Percentiles rank a stretch among this genome's conserved stretches.
Conservation (phyloP, 441 rosid genomes). For the Erysimum cheiri region DNA sequence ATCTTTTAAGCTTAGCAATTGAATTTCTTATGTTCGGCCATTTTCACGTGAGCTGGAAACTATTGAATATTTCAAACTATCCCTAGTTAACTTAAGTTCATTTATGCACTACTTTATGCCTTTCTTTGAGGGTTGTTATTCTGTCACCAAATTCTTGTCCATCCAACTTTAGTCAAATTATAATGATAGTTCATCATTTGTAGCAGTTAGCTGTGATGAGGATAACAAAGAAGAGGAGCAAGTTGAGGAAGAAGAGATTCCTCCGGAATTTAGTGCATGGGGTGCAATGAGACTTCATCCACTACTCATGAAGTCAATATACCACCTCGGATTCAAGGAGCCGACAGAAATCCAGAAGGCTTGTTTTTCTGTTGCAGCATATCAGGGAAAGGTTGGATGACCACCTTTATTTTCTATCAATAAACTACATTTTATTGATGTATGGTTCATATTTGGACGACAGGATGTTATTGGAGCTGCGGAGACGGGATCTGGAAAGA, state of each 20-base stretch:
- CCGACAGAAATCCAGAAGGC: slow-evolving; percentile 93
- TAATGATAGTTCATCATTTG: slow-evolving; percentile 15
- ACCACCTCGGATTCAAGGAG: slow-evolving; percentile 79
- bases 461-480: slow-evolving; percentile 99
- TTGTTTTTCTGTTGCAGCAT: slow-evolving; percentile 90
- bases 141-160: slow-evolving; percentile 4
- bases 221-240: slow-evolving; percentile 52
- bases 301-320: slow-evolving; percentile 72
- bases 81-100: slow-evolving; percentile 4
- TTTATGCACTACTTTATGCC: slow-evolving; percentile 1
- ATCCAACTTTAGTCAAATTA: not conserved
- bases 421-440: slow-evolving; percentile 29
- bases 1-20: not conserved
- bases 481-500: slow-evolving; percentile 99
- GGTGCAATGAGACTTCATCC: slow-evolving; percentile 87
- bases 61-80: not conserved
- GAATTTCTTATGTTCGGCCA: not conserved
- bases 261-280: slow-evolving; percentile 71
- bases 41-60: slow-evolving; percentile 1
- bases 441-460: slow-evolving; percentile 37
- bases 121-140: slow-evolving; percentile 21
- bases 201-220: slow-evolving; percentile 48
- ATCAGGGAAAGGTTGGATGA: slow-evolving; percentile 87
- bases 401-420: slow-evolving; percentile 12
- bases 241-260: slow-evolving; percentile 57